These are phyloP conservation scores for Tulasnella sp. DNA, from an alignment of 768 basidiomycete species.

Conservation along the genomic window DNA sequence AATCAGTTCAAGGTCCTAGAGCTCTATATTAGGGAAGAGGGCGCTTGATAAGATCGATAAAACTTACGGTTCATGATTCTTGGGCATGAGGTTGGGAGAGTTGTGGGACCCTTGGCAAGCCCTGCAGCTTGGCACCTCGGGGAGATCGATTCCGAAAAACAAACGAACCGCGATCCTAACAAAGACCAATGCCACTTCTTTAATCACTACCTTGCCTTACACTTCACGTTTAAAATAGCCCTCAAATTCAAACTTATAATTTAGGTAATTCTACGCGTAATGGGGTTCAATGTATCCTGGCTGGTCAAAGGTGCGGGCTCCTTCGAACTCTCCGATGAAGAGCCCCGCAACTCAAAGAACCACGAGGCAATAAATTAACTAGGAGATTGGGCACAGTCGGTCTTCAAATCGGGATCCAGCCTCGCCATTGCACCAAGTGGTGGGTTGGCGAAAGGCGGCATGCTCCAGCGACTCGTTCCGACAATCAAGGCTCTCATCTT, in stretches of 20 bases:
- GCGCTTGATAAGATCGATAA: too few relatives aligned
- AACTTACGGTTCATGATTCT: too few relatives aligned
- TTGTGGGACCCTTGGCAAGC: too few relatives aligned
- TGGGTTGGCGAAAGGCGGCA: neutral
- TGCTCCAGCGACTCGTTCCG: neutral
- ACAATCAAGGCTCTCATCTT: neutral
- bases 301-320: neutral
- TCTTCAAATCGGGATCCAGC: neutral
- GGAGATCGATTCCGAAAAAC: neutral
- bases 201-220: neutral
- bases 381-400: neutral
- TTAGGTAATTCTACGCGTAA: neutral
- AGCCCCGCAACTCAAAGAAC: neutral
- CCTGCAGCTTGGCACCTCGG: too few relatives aligned
- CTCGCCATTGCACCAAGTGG: neutral
- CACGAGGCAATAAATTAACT: neutral
- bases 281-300: neutral
- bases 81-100: too few relatives aligned
- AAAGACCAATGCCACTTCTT: neutral
- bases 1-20: too few relatives aligned
- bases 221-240: neutral
- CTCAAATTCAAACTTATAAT: neutral
- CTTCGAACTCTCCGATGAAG: neutral
- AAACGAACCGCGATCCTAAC: neutral
- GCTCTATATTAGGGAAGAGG: too few relatives aligned